Evolutionary conservation across 2,329 filamentous ascomycete species (phyloP), one percentile per base, ranked within the genome.

Genomic region (Triangularia setosa): DNA sequence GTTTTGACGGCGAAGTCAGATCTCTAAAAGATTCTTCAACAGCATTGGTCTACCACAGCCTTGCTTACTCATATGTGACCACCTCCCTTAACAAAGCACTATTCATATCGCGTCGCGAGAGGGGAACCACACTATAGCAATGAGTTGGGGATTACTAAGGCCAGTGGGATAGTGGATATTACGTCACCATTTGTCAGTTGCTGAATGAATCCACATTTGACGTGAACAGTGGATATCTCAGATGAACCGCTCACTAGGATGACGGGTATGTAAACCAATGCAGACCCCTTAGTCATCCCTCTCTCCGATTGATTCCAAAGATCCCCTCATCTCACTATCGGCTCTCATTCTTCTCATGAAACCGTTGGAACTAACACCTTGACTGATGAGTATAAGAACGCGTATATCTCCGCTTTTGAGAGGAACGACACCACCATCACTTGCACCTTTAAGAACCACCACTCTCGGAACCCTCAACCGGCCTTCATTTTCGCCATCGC

Each of bases 131-230:
- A n/a, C n/a, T n/a, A n/a, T n/a, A n/a, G 33, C 33, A 14, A 16
- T 40, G 33, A 48, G 40, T 48, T 21, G n/a, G 4, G 4, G 18
- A 21, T 48, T 48, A 48, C n/a, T 48, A 48, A 48, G 40, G 6
- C 3, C 40, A 48, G 18, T 48, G n/a, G 52, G 23, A 55, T 27
- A 27, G 23, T 55, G 25, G 23, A 27, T 8, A 27, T 55, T 55
- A 55, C 52, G 52, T 55, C 52, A 55, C 52, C 52, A 55, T 55
- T 55, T 55, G 52, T 55, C 23, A 55, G 52, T 55, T 55, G 23
- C 7, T 27, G 40, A 48, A 9, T 48, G 40, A 27, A 55, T 25
- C 52, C 25, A 25, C 52, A 27, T 7, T 55, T 55, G 23, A 16
- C 25, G 52, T 25, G 40, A 48, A 21, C n/a, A 48, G 40, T 48